phyloP scores from a whole-genome alignment of 2,329 filamentous ascomycete genomes.

The Xylariomycetidae sp. region DNA sequence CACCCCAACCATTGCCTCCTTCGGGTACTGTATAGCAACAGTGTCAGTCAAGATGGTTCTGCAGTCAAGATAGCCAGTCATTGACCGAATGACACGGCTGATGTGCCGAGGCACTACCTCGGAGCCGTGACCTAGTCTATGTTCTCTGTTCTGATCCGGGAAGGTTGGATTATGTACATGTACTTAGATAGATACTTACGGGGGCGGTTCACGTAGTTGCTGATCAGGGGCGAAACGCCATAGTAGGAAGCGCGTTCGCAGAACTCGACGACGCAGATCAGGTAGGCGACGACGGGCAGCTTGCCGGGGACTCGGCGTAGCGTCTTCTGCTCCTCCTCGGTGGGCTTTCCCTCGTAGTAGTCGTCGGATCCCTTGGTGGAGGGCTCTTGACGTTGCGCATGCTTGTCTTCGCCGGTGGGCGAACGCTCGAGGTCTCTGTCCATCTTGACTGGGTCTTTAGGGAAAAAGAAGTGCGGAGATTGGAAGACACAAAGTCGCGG shows the following conservation, averaged over 20 bases:
- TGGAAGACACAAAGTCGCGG: no score
- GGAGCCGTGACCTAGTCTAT: no score
- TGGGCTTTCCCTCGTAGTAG: constrained; percentile 35
- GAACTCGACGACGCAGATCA: constrained; percentile 56
- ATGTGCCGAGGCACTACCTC: no score
- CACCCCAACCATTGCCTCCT: constrained; percentile 42
- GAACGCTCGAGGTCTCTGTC: no score
- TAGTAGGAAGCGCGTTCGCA: constrained; percentile 59
- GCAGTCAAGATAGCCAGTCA: no score
- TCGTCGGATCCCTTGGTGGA: constrained; percentile 23
- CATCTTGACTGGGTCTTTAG: no score
- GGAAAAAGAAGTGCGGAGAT: no score
- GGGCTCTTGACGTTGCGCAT: constrained; percentile 19
- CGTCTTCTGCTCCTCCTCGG: constrained; percentile 38
- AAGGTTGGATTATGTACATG: no score
- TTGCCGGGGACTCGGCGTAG: constrained; percentile 38
- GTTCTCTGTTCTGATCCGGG: no score
- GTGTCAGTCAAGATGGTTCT: not conserved
- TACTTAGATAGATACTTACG: no score
- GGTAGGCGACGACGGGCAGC: constrained; percentile 49
- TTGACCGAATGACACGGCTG: no score
- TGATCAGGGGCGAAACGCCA: constrained; percentile 48
- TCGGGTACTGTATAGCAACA: constrained; percentile 36
- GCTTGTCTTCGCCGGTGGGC: no score
- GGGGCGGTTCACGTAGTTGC: constrained; percentile 59